Base-by-base conservation (phyloP, 2,329 filamentous ascomycete genomes). In the Sporothrix variecibatus region DNA sequence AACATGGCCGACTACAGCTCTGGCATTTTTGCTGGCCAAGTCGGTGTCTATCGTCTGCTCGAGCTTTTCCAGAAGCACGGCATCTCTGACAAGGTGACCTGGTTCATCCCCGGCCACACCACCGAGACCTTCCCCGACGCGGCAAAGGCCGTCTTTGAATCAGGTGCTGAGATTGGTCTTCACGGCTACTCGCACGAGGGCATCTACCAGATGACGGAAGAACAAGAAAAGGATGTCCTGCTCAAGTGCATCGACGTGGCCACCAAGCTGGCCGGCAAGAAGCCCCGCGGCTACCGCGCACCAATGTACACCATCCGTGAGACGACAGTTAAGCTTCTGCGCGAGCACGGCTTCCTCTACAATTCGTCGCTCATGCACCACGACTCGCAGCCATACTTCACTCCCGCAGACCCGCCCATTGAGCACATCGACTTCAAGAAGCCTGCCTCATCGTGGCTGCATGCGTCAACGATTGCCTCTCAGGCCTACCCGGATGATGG, bases 211-310 rank as follows among this genome's bases (percentile, higher is more conserved):
- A 84, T 92, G 5, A 92, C 86, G 0, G 80, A 92, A 1, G 91
- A 94, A 79, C 93, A 95, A 82, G 92, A 95, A 80, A 87, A 86
- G 15, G 91, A 93, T 72, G 90, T 95, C 17, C 86, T 95, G 3
- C 89, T 92, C 78, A 93, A 93, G 81, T 81, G 83, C 72, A 86
- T 86, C 34, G 69, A 64, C 9, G 56, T 75, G 9, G 53, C 43
- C 3, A 51, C 69, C 7, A 38, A 51, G 4, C 43, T 75, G 46
- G 26, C 38, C 40, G 73, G 73, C 46, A 93, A 93, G 81, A 90
- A 89, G 0, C 93, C 93, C 0, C 84, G 91, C 1, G 92, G 92
- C 0, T 87, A 87, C 77, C 82, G 85, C 12, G 85, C 86, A 0
- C 85, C 86, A 4, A 78, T 87, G 51, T 87, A 87, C 75, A 83